Percentiles rank a stretch among this genome's conserved stretches.
phyloP scores from a whole-genome alignment of 805 yeast species.

The Candida xyloterini region DNA sequence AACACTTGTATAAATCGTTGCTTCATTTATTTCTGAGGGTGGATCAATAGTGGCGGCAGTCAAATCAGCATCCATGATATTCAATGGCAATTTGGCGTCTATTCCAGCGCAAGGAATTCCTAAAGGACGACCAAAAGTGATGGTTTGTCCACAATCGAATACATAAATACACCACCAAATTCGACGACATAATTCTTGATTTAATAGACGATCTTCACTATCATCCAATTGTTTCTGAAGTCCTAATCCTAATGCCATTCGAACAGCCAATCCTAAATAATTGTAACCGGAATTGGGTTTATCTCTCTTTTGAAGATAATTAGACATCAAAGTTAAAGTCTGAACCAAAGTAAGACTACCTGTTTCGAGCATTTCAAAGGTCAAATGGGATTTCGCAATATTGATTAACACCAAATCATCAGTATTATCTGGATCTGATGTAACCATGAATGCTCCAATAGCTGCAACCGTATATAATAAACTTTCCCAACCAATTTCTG shows the following conservation, averaged over 20 bases:
- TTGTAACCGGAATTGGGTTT: conserved; percentile 17
- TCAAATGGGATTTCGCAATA: conserved; percentile 13
- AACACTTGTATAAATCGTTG: conserved; percentile 17
- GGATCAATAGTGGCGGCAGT: conserved; percentile 4
- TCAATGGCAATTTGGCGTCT: conserved; percentile 13
- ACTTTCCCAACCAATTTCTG: conserved; percentile 17
- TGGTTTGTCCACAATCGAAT: conserved; percentile 19
- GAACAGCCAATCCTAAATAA: conserved; percentile 14
- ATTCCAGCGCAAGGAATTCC: conserved; percentile 20
- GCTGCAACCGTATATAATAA: conserved; percentile 18
- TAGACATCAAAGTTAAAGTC: conserved; percentile 14
- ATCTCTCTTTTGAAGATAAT: conserved; percentile 17
- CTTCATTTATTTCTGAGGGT: conserved; percentile 5
- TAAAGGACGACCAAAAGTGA: conserved; percentile 17
- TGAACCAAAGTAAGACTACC: conserved; percentile 18
- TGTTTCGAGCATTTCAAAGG: conserved; percentile 15
- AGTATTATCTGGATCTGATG: conserved; percentile 10
- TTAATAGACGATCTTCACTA: conserved; percentile 6
- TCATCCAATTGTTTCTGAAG: conserved; percentile 12
- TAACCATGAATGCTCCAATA: conserved; percentile 19
- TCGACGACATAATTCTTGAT: conserved; percentile 12
- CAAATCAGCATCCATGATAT: conserved; percentile 13
- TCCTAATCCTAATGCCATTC: conserved; percentile 18
- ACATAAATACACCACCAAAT: conserved; percentile 18
- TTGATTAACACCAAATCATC: conserved; percentile 14